Evolutionary conservation across 1,284 basidiomycete genomes (phyloP), one percentile per base, ranked within the genome.

Genomic region (Schizopora paradoxa): DNA sequence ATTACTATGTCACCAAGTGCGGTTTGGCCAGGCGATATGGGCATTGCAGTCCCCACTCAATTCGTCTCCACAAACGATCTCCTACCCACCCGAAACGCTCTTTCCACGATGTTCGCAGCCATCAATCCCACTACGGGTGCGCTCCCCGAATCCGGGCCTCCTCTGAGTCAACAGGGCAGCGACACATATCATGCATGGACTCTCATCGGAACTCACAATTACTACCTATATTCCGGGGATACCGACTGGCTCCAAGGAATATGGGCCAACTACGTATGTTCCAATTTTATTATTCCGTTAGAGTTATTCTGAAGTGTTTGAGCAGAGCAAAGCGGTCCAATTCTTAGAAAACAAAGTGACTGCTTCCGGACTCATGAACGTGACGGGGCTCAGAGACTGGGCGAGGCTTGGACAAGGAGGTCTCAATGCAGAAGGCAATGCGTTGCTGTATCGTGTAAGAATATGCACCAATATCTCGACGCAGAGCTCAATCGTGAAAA

Each of bases 1-100:
- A 32, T 6, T 39, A 38, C 6, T 43, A 16, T 23, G 13, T n/a
- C n/a, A n/a, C 27, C 18, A 41, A 75, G 74, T n/a, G 74, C 75
- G 18, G 74, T 77, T 13, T 78, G 76, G 76, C 76, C 76, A 56
- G 76, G 75, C 36, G 77, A 80, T 54, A 80, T 79, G 77, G 77
- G 77, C 7, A 76, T 80, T 21, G 76, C 77, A 0, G 76, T 78
- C 3, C 77, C 77, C 0, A 72, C 77, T 0, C 70, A 74, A 52
- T 79, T 79, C 51, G 77, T 79, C 1, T 77, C 76, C 0, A 79
- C 76, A 0, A 74, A 76, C 52, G 77, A 79, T 50, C 66, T 79
- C 2, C 45, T 76, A 0, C 72, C 78, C 0, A 74, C 75, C 0
- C 65, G 68, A 25, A 79, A 79, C 53, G 76, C 77, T 0, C 66